Evolutionary conservation across 2,329 filamentous ascomycete species (phyloP).

Genomic region (Mycocentrospora acerina): DNA sequence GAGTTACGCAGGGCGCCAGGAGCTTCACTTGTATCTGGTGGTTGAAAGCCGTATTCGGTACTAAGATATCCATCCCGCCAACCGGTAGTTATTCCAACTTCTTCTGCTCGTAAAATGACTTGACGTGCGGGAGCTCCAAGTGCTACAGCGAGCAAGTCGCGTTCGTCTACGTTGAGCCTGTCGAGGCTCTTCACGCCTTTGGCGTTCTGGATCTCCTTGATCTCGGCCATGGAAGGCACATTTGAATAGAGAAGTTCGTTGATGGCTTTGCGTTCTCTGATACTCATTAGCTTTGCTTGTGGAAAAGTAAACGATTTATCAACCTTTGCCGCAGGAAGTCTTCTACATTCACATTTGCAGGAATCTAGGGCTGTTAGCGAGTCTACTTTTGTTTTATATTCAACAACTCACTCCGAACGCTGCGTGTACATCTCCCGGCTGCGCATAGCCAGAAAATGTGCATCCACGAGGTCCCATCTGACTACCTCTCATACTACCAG

Average conservation of each 20-base stretch:
- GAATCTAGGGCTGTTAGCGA: conserved; percentile 15
- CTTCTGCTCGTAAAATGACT: conserved; percentile 56
- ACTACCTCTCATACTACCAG: conserved; percentile 14
- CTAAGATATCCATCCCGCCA: conserved; percentile 58
- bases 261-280: conserved; percentile 28
- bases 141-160: conserved; percentile 54
- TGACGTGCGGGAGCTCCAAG: conserved; percentile 57
- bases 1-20: conserved; percentile 51
- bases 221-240: conserved; percentile 27
- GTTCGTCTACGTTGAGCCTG: conserved; percentile 50
- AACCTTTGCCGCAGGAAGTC: conserved; percentile 27
- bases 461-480: conserved; percentile 24
- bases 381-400: neutral
- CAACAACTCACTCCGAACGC: conserved; percentile 21
- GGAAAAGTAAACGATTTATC: neutral
- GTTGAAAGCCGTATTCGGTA: conserved; percentile 55
- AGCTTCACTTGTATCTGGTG: conserved; percentile 54
- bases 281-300: too few species aligned
- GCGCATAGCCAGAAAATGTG: conserved; percentile 26
- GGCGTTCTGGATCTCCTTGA: conserved; percentile 25
- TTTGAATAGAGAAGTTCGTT: conserved; percentile 30
- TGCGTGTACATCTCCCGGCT: conserved; percentile 25
- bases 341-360: conserved; percentile 18
- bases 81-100: conserved; percentile 53
- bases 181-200: conserved; percentile 51